Evolutionary conservation across 352 stramenopile genomes (phyloP), one percentile per base, ranked within the genome.

Genomic region (Globisporangium barbulae): DNA sequence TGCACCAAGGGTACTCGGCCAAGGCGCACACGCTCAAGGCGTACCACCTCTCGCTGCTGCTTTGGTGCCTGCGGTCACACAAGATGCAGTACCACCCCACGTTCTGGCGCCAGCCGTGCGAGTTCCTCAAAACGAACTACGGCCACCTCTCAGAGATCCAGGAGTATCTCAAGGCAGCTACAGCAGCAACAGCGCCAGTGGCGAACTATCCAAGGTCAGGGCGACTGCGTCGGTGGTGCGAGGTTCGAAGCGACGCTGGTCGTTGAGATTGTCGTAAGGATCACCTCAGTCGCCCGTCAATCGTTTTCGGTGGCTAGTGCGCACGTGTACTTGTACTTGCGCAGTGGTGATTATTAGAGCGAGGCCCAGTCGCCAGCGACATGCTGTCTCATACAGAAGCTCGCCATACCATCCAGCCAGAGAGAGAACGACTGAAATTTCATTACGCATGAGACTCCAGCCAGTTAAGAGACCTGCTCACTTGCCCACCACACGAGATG

Each of bases 11-110:
- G 5, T 73, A 79, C 47, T 85, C 76, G n/a, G 55, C 64, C 2
- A 72, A 73, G 21, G 71, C 76, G 3, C 73, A 80, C 48, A 64
- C 63, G 13, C 70, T 85, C 28, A 67, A 66, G 21, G 65, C 70
- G n/a, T 82, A 81, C 53, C 72, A 80, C 22, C 54, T 79, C 28
- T 68, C 76, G n/a, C 42, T 85, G 42, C 58, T 82, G 4, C 62
- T 75, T 6, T 82, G 74, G 74, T 81, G 76, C 41, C 54, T 75
- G 50, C 76, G 72, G 1, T 67, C 71, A n/a, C 76, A 82, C 48
- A 33, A 56, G 19, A 55, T 59, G 19, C 63, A 67, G 44, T 82
- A 73, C 42, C 44, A 63, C 28, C 74, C 74, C 3, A 56, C 31
- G 9, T 77, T 82, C 21, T 85, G 74, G 74, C 53, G 60, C 25